These are phyloP conservation scores for Trametes pubescens DNA, from an alignment of 1,284 basidiomycete genomes.

Conservation along the genomic window DNA sequence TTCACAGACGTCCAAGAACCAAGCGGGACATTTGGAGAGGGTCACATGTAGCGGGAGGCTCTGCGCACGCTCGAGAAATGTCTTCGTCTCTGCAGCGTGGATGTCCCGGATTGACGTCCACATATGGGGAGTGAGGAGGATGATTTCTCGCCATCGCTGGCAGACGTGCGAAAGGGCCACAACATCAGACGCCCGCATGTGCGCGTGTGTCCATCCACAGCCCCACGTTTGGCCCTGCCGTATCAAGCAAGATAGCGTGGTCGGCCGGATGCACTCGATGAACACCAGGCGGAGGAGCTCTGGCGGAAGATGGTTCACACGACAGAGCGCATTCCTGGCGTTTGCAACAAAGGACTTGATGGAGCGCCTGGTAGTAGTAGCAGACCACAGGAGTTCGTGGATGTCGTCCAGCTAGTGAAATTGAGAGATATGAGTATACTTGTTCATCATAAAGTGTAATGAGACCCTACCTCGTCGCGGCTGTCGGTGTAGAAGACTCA, in stretches of 20 bases:
- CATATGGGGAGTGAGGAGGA: neutral
- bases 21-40: neutral
- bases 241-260: neutral
- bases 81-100: neutral
- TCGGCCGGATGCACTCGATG: neutral
- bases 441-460: too few relatives aligned
- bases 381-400: neutral
- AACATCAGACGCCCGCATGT: neutral
- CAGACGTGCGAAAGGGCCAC: neutral
- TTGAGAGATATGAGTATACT: neutral
- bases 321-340: neutral
- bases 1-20: slow-evolving; percentile 1
- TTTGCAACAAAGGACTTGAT: neutral
- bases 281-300: neutral
- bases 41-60: neutral
- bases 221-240: neutral
- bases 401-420: neutral
- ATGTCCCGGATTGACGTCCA: neutral
- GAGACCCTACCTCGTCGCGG: too few relatives aligned
- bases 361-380: neutral
- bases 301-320: neutral
- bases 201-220: neutral
- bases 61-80: slow-evolving; percentile 1
- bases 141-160: neutral
- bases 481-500: too few relatives aligned